These are phyloP conservation scores for Lactifluus subvellereus DNA, from an alignment of 768 basidiomycete species.

Conservation along the genomic window DNA sequence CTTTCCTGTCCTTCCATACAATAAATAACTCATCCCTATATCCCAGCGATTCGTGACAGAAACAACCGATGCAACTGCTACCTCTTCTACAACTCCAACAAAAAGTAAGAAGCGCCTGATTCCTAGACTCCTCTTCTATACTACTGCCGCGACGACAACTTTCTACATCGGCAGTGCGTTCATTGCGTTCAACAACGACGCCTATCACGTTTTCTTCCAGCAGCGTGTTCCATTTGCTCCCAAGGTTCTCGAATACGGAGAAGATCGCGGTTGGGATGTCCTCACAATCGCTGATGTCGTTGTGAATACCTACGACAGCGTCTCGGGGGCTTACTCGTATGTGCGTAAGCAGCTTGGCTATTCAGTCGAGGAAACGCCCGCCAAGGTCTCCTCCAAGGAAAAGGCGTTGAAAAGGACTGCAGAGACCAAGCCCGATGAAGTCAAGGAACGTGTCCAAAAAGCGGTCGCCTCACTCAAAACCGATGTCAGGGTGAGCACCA, in stretches of 20 bases:
- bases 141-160: slow-evolving; percentile 58
- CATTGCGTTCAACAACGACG: slow-evolving; percentile 66
- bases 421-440: slow-evolving; percentile 38
- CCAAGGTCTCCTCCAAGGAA: slow-evolving; percentile 4
- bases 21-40: not conserved
- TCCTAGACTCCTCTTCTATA: slow-evolving; percentile 59
- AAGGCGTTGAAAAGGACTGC: slow-evolving; percentile 6
- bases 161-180: slow-evolving; percentile 84
- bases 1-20: slow-evolving; percentile 11
- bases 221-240: slow-evolving; percentile 75
- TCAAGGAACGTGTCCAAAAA: slow-evolving; percentile 42
- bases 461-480: slow-evolving; percentile 46
- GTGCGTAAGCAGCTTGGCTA: slow-evolving; percentile 47
- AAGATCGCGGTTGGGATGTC: slow-evolving; percentile 72
- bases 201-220: slow-evolving; percentile 83
- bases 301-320: slow-evolving; percentile 45
- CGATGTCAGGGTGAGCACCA: slow-evolving; percentile 36
- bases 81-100: slow-evolving; percentile 35
- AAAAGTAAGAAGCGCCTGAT: slow-evolving; percentile 52
- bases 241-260: slow-evolving; percentile 73
- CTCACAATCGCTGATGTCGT: slow-evolving; percentile 58
- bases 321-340: slow-evolving; percentile 45
- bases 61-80: slow-evolving; percentile 18
- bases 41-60: slow-evolving; percentile 61
- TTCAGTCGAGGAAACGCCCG: slow-evolving; percentile 17